Evolutionary conservation across 2,329 filamentous ascomycete species (phyloP), one percentile per base, ranked within the genome.

Genomic region (Drechslerella coelobrocha): DNA sequence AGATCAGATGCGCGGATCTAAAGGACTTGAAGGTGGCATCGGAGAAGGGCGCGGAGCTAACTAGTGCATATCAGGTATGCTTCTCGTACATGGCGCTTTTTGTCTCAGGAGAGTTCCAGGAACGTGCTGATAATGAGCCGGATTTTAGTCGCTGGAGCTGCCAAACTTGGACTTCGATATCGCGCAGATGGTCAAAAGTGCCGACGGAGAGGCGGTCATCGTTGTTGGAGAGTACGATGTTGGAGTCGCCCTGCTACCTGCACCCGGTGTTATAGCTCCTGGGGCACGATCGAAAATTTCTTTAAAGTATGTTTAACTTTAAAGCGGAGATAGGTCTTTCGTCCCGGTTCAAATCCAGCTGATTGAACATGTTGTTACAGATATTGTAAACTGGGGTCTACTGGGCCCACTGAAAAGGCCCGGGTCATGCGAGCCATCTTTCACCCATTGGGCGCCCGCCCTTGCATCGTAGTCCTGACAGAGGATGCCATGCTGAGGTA

Each of bases 1-100:
- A 97, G 79, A 89, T 99, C 72, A 85, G 92, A 78, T 99, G 94
- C 92, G 88, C 90, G 8, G 91, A 96, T 79, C 81, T 99, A 61
- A 86, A 87, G 55, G 86, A 88, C 68, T 79, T 97, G 76, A 96
- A 95, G 81, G 89, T 72, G 68, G 45, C 60, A 56, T 55, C 60
- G 27, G 61, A 72, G 26, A 65, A 72, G 43, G 55, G 54, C 24
- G 68, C 61, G 37, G 59, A 48, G 21, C 19, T 31, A 31, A 12
- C 27, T 12, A 24, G 24, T 14, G 37, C 37, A 9, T 71, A 71
- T 51, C 66, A 71, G 47, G 66, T 71, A 21, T 24, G 39, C 14
- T 4, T 21, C 2, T 34, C 29, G 17, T 10, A 31, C n/a, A n/a
- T n/a, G n/a, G n/a, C n/a, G n/a, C n/a, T n/a, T n/a, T n/a, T n/a